Conservation (phyloP, 495 filamentous ascomycete species). For the Glarea lozoyensis region DNA sequence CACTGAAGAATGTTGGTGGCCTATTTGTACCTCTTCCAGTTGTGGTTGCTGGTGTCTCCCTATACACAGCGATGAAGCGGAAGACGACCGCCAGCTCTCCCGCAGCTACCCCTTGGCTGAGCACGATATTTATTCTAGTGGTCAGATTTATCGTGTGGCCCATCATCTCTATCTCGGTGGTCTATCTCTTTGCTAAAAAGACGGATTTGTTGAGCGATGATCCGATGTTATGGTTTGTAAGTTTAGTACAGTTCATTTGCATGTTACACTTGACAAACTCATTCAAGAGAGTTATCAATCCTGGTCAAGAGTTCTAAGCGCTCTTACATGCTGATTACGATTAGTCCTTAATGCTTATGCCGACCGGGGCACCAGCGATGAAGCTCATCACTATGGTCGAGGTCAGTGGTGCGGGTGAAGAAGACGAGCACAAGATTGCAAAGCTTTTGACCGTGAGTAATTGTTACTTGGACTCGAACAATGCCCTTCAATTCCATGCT, state of each 20-base stretch:
- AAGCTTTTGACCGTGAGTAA: constrained; percentile 48
- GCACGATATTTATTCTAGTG: constrained; percentile 44
- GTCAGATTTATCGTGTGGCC: constrained; percentile 64
- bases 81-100: constrained; percentile 36
- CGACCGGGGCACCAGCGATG: constrained; percentile 61
- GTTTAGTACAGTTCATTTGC: constrained; percentile 33
- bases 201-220: constrained; percentile 50
- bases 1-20: constrained; percentile 55
- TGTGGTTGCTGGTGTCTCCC: constrained; percentile 62
- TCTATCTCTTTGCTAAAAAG: constrained; percentile 52
- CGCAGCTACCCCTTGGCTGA: constrained; percentile 36
- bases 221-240: constrained; percentile 65
- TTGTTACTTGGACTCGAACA: neutral
- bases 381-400: constrained; percentile 60
- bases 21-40: constrained; percentile 67
- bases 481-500: neutral
- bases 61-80: constrained; percentile 42
- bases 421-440: constrained; percentile 60
- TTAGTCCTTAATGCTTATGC: constrained; percentile 51
- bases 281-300: no score
- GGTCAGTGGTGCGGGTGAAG: constrained; percentile 45
- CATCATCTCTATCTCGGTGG: constrained; percentile 42
- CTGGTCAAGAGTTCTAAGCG: no score
- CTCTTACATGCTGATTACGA: constrained; percentile 55
- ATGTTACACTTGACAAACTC: no score